Evolutionary conservation across 2,329 filamentous ascomycete species (phyloP).

Genomic region (Nemania abortiva): DNA sequence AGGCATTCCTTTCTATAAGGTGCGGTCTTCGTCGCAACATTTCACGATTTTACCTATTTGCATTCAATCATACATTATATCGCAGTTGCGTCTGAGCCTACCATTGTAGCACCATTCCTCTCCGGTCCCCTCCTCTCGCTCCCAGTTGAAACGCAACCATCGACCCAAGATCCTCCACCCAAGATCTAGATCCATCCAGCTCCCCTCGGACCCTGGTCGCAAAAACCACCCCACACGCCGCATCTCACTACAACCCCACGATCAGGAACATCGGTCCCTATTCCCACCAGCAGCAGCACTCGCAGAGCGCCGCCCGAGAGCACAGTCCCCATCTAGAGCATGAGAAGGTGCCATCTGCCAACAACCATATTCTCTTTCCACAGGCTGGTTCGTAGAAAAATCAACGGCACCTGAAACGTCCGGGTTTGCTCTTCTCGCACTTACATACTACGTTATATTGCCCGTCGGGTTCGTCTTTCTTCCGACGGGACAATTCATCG

Average conservation of each 20-base stretch:
- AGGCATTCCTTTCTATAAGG: background rate
- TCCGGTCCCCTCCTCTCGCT: background rate
- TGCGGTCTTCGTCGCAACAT: background rate
- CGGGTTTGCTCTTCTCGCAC: conserved; percentile 1
- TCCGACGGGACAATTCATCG: conserved; percentile 13
- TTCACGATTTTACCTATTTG: background rate
- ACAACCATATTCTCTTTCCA: conserved; percentile 35
- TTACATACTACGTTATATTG: conserved; percentile 6
- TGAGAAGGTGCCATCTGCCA: conserved; percentile 36
- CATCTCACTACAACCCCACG: conserved; percentile 30
- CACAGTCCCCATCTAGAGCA: conserved; percentile 28
- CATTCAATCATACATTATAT: background rate
- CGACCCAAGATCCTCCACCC: conserved; percentile 25
- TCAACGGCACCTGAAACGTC: conserved; percentile 13
- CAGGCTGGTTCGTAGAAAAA: conserved; percentile 31
- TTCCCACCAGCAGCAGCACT: background rate
- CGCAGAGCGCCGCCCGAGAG: conserved; percentile 6
- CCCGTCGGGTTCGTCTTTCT: conserved; percentile 6
- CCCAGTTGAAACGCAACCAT: conserved; percentile 3
- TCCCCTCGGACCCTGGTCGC: conserved; percentile 38
- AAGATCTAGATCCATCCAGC: conserved; percentile 28
- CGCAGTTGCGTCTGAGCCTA: background rate
- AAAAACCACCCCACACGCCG: conserved; percentile 35
- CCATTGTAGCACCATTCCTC: background rate
- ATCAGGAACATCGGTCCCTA: conserved; percentile 23